Conservation (phyloP, 176 grass and related monocot genomes). For the Paspalum notatum region DNA sequence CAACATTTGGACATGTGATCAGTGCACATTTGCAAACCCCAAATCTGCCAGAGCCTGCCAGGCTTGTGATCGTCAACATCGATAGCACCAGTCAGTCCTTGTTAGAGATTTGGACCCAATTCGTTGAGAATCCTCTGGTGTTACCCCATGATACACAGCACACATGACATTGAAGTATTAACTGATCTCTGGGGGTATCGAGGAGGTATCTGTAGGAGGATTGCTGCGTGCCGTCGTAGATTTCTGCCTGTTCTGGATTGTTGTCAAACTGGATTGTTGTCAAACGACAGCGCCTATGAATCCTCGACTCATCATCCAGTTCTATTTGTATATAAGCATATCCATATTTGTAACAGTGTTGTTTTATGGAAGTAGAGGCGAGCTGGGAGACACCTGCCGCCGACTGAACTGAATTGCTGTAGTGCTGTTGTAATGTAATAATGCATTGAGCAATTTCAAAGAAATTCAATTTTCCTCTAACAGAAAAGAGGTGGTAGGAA, state of each 20-base stretch:
- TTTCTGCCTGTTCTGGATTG: constrained; percentile 32
- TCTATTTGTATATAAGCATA: constrained; percentile 53
- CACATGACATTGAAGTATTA: constrained; percentile 17
- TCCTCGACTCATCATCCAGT: constrained; percentile 25
- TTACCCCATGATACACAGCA: neutral
- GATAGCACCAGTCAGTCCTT: constrained; percentile 34
- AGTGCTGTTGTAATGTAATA: constrained; percentile 49
- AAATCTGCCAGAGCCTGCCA: constrained; percentile 62
- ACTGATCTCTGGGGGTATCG: constrained; percentile 3
- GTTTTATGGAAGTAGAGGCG: constrained; percentile 37
- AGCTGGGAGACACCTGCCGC: constrained; percentile 8
- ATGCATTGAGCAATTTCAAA: constrained; percentile 34
- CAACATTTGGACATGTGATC: constrained; percentile 81
- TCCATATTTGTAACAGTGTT: constrained; percentile 46
- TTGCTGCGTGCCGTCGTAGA: constrained; percentile 17
- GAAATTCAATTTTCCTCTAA: neutral
- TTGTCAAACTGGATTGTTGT: constrained; percentile 43
- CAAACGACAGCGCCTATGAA: neutral
- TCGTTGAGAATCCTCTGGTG: neutral
- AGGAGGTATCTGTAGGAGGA: constrained; percentile 29
- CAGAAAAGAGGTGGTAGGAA: no score
- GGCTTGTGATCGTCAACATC: constrained; percentile 68
- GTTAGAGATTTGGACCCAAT: constrained; percentile 31
- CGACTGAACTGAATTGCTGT: constrained; percentile 37
- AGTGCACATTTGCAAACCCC: constrained; percentile 86